These are phyloP conservation scores for Tetrapisispora phaffii DNA, from an alignment of 805 yeast species.

Conservation along the genomic window DNA sequence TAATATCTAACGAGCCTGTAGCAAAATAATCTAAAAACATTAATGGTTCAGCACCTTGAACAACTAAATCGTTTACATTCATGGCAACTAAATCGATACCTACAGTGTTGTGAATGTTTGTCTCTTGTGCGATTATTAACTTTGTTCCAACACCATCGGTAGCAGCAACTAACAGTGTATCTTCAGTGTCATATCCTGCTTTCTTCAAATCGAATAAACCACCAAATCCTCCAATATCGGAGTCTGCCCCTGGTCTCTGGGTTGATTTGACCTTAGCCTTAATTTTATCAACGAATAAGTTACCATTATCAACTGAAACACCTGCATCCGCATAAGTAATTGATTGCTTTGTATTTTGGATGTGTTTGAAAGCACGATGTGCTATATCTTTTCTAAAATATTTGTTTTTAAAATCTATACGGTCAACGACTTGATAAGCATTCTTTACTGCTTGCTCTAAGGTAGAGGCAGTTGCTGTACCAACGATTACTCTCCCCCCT, in stretches of 20 bases:
- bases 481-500: constrained; percentile 96
- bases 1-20: constrained; percentile 79
- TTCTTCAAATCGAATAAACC: constrained; percentile 85
- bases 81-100: constrained; percentile 98
- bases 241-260: constrained; percentile 90
- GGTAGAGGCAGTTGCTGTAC: constrained; percentile 73
- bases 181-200: constrained; percentile 71
- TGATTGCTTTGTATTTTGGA: constrained; percentile 13
- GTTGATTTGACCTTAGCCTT: constrained; percentile 87
- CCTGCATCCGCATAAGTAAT: constrained; percentile 94
- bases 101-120: constrained; percentile 88
- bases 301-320: constrained; percentile 95
- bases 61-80: constrained; percentile 96
- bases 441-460: constrained; percentile 71
- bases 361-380: constrained; percentile 74
- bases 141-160: constrained; percentile 99
- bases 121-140: constrained; percentile 83
- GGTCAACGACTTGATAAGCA: constrained; percentile 79
- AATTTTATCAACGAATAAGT: constrained; percentile 78
- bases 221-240: constrained; percentile 98
- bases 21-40: constrained; percentile 95
- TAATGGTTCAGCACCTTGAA: constrained; percentile 98
- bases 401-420: constrained; percentile 60
- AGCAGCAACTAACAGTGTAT: constrained; percentile 86
- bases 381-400: constrained; percentile 92